phyloP scores from a whole-genome alignment of 148 eudicot genomes.

The Oxyria digyna region DNA sequence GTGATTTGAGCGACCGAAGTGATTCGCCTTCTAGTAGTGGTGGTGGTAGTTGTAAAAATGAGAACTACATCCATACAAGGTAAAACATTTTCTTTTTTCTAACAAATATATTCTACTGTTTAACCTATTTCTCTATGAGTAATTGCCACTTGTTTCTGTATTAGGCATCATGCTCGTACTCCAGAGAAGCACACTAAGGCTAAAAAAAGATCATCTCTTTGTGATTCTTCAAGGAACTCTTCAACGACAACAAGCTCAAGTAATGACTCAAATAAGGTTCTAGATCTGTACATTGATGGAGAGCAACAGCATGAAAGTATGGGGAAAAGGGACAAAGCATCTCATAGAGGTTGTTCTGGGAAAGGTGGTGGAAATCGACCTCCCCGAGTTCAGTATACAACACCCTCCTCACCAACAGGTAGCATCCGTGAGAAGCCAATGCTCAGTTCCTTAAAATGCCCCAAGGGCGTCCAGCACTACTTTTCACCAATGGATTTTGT shows the following conservation, averaged over 20 bases:
- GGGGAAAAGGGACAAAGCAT: conserved; percentile 15
- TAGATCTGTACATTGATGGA: conserved; percentile 86
- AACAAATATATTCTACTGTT: neutral
- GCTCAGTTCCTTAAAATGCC: conserved; percentile 39
- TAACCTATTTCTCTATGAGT: neutral
- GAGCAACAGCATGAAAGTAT: conserved; percentile 52
- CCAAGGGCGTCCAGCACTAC: conserved; percentile 26
- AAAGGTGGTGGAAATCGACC: conserved; percentile 33
- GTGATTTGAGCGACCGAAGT: conserved; percentile 26
- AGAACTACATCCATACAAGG: conserved; percentile 32
- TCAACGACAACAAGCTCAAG: conserved; percentile 52
- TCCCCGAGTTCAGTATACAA: conserved; percentile 39
- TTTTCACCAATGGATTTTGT: conserved; percentile 36
- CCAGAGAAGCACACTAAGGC: conserved; percentile 53
- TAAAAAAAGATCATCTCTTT: conserved; percentile 18
- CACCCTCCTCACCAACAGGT: conserved; percentile 43
- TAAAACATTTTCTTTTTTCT: conserved; percentile 13
- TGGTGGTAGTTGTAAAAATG: conserved; percentile 28
- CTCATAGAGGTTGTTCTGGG: conserved; percentile 20
- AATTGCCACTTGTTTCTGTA: conserved; percentile 4
- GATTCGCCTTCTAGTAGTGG: conserved; percentile 49
- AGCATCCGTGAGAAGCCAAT: conserved; percentile 44
- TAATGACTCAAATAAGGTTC: conserved; percentile 51
- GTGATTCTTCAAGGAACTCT: conserved; percentile 38
- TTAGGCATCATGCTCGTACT: conserved; percentile 37